Conservation (phyloP, 495 filamentous ascomycete species). For the Podospora anserina region DNA sequence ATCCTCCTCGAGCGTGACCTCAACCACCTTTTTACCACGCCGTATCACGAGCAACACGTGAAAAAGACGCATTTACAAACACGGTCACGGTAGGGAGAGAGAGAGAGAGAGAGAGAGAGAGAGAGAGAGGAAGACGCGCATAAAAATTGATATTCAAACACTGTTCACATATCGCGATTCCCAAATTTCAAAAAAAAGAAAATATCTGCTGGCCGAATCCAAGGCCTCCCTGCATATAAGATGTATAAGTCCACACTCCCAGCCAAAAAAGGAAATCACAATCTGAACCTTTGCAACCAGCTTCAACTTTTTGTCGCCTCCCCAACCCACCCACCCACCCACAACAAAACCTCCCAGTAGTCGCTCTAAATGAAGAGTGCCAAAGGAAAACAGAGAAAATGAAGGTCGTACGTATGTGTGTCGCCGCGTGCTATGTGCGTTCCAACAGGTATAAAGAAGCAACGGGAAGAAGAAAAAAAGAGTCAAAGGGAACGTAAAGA, state of each 20-base stretch:
- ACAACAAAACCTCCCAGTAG: neutral
- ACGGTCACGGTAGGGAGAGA: neutral
- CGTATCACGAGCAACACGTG: neutral
- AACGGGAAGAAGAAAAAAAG: neutral
- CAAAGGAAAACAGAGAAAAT: neutral
- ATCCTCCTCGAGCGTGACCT: neutral
- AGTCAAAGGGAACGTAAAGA: slow-evolving; percentile 1
- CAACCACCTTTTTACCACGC: neutral
- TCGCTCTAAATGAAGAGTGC: neutral
- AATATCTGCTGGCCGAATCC: neutral
- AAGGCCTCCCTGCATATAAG: neutral
- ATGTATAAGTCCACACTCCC: neutral
- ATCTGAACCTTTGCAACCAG: neutral
- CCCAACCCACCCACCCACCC: neutral
- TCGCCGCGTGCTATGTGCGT: neutral
- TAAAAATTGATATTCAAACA: neutral
- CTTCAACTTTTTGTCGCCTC: neutral
- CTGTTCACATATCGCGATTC: neutral
- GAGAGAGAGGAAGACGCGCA: neutral
- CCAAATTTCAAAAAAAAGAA: neutral
- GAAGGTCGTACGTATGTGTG: neutral
- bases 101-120: too few relatives aligned
- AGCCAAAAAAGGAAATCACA: neutral
- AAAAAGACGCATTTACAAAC: neutral
- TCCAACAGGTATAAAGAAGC: neutral